Evolutionary conservation across 257 asterid genomes (phyloP).

Genomic region (Jacaranda copaia): DNA sequence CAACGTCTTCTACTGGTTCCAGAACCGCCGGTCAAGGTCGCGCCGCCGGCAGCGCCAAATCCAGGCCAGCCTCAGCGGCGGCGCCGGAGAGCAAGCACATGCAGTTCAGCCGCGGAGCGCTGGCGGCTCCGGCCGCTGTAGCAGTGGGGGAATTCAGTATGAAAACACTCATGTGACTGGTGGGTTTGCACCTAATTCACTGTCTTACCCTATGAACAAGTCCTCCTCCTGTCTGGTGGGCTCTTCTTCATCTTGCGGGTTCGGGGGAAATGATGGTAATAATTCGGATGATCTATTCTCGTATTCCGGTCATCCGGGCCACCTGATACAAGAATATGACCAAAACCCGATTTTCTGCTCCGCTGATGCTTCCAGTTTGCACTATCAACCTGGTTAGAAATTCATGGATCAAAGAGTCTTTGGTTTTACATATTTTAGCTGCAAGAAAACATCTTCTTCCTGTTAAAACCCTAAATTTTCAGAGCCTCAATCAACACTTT

Average conservation of each 20-base stretch:
- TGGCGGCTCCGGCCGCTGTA: constrained; percentile 11
- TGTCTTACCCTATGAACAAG: background rate
- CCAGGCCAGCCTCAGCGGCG: constrained; percentile 50
- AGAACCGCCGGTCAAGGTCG: constrained; percentile 85
- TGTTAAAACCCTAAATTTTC: no score
- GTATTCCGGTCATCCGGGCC: constrained; percentile 23
- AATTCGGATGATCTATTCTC: constrained; percentile 27
- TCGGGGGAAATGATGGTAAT: constrained; percentile 17
- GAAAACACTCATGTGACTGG: constrained; percentile 20
- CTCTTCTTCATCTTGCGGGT: constrained; percentile 42
- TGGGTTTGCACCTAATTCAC: constrained; percentile 13
- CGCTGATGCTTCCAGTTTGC: constrained; percentile 38
- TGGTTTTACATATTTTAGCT: background rate
- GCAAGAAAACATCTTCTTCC: no score
- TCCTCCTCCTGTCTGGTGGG: constrained; percentile 38
- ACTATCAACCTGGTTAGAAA: constrained; percentile 51
- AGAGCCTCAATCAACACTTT: no score
- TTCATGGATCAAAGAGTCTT: background rate
- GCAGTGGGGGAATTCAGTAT: constrained; percentile 35
- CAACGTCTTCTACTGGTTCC: constrained; percentile 92
- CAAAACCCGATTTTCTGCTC: constrained; percentile 42
- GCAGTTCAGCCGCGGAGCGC: constrained; percentile 11
- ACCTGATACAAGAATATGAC: constrained; percentile 38
- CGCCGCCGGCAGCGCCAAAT: constrained; percentile 76
- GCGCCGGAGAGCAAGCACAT: constrained; percentile 25